These are phyloP conservation scores for Cystofilobasidium ferigula DNA, from an alignment of 768 basidiomycete species.

Conservation along the genomic window DNA sequence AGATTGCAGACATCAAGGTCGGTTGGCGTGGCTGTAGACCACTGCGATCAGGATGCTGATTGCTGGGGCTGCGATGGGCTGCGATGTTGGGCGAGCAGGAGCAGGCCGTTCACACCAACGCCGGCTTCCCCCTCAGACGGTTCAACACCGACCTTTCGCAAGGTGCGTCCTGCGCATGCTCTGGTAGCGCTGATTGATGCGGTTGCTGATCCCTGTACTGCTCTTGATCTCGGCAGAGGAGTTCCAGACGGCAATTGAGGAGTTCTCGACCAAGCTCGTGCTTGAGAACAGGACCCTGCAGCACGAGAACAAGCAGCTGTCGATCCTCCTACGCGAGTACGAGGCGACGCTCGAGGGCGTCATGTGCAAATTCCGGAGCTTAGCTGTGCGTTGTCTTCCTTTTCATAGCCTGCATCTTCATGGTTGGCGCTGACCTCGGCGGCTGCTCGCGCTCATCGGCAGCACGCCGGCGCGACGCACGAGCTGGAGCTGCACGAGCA, in stretches of 20 bases:
- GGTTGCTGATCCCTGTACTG: constrained; percentile 6
- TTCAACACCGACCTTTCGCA: constrained; percentile 74
- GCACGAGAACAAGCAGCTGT: constrained; percentile 92
- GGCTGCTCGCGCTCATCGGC: background rate
- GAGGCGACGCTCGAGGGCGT: constrained; percentile 88
- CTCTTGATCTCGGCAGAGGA: constrained; percentile 48
- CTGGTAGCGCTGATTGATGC: background rate
- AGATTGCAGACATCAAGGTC: constrained; percentile 66
- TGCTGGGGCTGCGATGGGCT: background rate
- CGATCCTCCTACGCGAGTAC: constrained; percentile 79
- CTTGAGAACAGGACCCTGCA: constrained; percentile 86
- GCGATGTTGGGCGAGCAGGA: constrained; percentile 42
- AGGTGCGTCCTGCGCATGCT: constrained; percentile 28
- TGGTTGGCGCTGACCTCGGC: background rate
- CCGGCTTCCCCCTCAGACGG: constrained; percentile 67
- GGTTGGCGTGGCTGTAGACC: too few species aligned
- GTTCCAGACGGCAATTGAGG: constrained; percentile 86
- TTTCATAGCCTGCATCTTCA: background rate
- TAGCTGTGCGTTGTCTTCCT: constrained; percentile 52
- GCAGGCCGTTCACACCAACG: constrained; percentile 60
- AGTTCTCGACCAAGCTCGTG: constrained; percentile 73
- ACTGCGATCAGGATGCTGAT: too few species aligned
- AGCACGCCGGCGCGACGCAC: constrained; percentile 26
- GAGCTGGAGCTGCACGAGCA: constrained; percentile 23
- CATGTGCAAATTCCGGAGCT: constrained; percentile 88